A percentile compares a stretch with the other conserved stretches of the same genome.
Conservation (phyloP, 805 yeast genomes). For the Yamadazyma philogaea region DNA sequence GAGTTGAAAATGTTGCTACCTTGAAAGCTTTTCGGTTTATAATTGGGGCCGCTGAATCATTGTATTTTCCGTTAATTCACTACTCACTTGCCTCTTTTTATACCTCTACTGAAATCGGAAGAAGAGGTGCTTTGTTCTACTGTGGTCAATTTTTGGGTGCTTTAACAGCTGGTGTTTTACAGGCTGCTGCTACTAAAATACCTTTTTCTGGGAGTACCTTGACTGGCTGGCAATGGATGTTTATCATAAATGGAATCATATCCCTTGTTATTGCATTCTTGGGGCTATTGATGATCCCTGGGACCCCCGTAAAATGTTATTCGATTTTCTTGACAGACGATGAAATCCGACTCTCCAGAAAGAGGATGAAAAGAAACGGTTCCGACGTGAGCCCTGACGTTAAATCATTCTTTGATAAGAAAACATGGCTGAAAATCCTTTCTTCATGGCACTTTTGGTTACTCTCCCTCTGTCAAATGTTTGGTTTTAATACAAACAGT, state of each 20-base stretch:
- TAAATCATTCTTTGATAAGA: slow-evolving; percentile 22
- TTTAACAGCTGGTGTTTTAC: slow-evolving; percentile 27
- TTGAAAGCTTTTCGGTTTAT: slow-evolving; percentile 26
- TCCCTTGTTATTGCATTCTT: slow-evolving; percentile 20
- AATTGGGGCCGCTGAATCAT: slow-evolving; percentile 26
- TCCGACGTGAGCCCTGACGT: slow-evolving; percentile 18
- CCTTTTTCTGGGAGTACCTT: slow-evolving; percentile 5
- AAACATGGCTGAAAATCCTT: slow-evolving; percentile 25
- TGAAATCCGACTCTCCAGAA: slow-evolving; percentile 53
- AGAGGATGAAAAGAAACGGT: slow-evolving; percentile 20
- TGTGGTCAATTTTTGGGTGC: slow-evolving; percentile 30
- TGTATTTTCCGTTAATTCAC: slow-evolving; percentile 26
- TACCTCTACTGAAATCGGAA: slow-evolving; percentile 23
- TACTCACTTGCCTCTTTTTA: slow-evolving; percentile 25
- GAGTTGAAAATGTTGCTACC: slow-evolving; percentile 17
- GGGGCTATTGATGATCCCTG: slow-evolving; percentile 22
- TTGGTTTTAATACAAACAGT: slow-evolving; percentile 30
- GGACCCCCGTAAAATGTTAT: slow-evolving; percentile 36
- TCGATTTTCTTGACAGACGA: slow-evolving; percentile 53
- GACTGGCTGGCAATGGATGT: slow-evolving; percentile 25
- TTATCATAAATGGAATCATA: slow-evolving; percentile 23
- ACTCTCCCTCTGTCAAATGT: slow-evolving; percentile 22
- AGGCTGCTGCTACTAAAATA: slow-evolving; percentile 13
- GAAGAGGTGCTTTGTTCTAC: slow-evolving; percentile 25
- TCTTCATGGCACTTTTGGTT: slow-evolving; percentile 33